Base-by-base conservation (phyloP, 2,329 filamentous ascomycete species). In the Nectriaceae sp. region DNA sequence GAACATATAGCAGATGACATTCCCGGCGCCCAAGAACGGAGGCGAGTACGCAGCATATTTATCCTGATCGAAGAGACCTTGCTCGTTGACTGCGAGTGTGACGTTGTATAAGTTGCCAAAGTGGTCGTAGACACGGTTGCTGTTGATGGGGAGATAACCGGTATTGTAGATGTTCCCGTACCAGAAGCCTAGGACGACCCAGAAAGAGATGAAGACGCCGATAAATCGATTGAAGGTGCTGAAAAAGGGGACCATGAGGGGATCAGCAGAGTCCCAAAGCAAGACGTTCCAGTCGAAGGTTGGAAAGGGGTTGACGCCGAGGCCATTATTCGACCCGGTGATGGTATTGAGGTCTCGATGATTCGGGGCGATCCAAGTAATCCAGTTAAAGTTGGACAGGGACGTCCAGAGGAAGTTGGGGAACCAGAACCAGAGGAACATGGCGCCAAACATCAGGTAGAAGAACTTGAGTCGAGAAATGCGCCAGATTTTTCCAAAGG, bases 181-280 rank as follows among this genome's bases (percentile, higher is more conserved):
- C 69, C 83, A 85, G 8, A 87, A 61, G 21, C 69, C 79, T 3
- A 79, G 64, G 13, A 82, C 71, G 13, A 86, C 69, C 68, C 80
- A 77, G 56, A 77, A 75, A 37, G 75, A 79, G 26, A 80, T 53
- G 11, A 83, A 72, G 42, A 79, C 74, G 22, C 83, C 83, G 38
- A 84, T 67, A 52, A 85, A 72, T 19, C 78, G 80, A 64, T 88
- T 88, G 46, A 82, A 72, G 37, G 84, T 85, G 21, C 79, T 80
- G 66, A 83, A 79, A 60, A 77, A 78, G 3, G 78, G 77, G 6
- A 76, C 70, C 70, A 76, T 75, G 44, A 76, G 66, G 1, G 73
- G 73, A 47, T 75, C 73, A 55, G 69, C 61, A 33, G 69, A 71
- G 42, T 71, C 69, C 69, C 69, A 71, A 3, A 74, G 68, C 18